Base-by-base conservation (phyloP, 1,284 basidiomycete species). In the Pseudozyma pruni region DNA sequence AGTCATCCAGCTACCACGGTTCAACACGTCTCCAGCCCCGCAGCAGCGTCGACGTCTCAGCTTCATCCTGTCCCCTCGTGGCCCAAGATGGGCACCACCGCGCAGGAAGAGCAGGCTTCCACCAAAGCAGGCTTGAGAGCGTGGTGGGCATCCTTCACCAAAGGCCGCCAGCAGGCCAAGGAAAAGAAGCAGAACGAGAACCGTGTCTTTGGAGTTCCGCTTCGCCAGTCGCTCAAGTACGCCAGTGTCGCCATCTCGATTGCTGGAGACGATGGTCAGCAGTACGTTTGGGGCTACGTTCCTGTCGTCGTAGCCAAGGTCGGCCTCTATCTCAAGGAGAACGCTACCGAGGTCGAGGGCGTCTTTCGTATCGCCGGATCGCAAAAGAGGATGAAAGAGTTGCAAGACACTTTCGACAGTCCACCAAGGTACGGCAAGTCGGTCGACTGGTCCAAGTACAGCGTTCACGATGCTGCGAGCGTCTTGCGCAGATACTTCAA, bases 241-340 rank as follows among this genome's bases (percentile, higher is more conserved):
- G 94, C 95, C 19, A 91, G 89, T 75, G 94, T 96, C 1, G 93
- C 95, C 79, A 97, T 98, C 82, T 93, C 91, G 17, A 94, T 94
- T n/a, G 90, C 91, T 13, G 91, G 90, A 57, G 69, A 78, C 11
- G 76, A 83, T 35, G 82, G 79, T 1, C 71, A 83, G 37, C 80
- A 79, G 52, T 81, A 82, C 49, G 76, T 83, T 19, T 83, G 79
- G 80, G 85, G 95, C 2, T 93, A 91, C 81, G 92, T 98, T 39
- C 95, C 96, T 9, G 91, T 97, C 51, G 92, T 98, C 55, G 94
- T 98, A 33, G 96, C 94, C 55, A 96, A 97, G 83, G 96, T 94
- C 89, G 93, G 80, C 79, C 89, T 87, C 17, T 68, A 57, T 50
- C 52, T 82, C 48, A 82, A 82, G 47, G 78, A 80, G 51, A 78